A percentile compares a stretch with the other conserved stretches of the same genome.
Evolutionary conservation across 2,329 filamentous ascomycete species (phyloP).

Genomic region (Beauveria bassiana): DNA sequence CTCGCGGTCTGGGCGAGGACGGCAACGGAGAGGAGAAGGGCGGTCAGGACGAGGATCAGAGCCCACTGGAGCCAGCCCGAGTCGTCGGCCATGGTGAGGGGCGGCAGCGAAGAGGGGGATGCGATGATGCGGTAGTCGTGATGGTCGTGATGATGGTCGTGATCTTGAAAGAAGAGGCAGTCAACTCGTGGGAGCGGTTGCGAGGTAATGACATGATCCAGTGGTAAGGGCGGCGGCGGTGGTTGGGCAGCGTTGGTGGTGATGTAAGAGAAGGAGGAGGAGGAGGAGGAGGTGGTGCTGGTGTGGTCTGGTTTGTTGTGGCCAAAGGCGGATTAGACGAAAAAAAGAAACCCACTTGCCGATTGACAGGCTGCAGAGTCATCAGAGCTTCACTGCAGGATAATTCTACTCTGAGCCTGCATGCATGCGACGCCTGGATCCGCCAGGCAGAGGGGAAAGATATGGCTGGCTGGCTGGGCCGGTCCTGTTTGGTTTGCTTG

Average conservation of each 20-base stretch:
- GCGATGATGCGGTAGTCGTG: not conserved
- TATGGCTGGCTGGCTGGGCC: slow-evolving; percentile 7
- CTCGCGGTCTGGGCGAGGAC: slow-evolving; percentile 45
- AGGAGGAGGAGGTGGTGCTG: not conserved
- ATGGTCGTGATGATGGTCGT: not conserved
- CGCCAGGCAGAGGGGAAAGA: not conserved
- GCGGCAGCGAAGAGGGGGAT: not conserved
- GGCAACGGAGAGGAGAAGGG: slow-evolving; percentile 47
- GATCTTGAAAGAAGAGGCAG: not conserved
- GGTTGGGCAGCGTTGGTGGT: slow-evolving; percentile 6
- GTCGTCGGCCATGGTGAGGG: slow-evolving; percentile 37
- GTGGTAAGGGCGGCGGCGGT: not conserved
- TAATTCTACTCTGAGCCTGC: not conserved
- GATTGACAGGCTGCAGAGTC: not conserved
- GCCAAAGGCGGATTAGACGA: not conserved
- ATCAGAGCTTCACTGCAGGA: not conserved
- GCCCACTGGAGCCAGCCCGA: slow-evolving; percentile 47
- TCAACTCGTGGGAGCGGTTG: not conserved
- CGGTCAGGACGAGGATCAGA: slow-evolving; percentile 49
- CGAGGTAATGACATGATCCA: slow-evolving; percentile 6
- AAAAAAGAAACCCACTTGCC: slow-evolving; percentile 1
- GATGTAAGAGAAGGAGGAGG: slow-evolving; percentile 2
- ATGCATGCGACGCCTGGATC: not conserved
- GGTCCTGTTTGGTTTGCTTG: not conserved
- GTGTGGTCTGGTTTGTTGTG: not conserved